Evolutionary conservation across 1,284 basidiomycete species (phyloP), one percentile per base, ranked within the genome.

Genomic region (Irpex rosettiformis): DNA sequence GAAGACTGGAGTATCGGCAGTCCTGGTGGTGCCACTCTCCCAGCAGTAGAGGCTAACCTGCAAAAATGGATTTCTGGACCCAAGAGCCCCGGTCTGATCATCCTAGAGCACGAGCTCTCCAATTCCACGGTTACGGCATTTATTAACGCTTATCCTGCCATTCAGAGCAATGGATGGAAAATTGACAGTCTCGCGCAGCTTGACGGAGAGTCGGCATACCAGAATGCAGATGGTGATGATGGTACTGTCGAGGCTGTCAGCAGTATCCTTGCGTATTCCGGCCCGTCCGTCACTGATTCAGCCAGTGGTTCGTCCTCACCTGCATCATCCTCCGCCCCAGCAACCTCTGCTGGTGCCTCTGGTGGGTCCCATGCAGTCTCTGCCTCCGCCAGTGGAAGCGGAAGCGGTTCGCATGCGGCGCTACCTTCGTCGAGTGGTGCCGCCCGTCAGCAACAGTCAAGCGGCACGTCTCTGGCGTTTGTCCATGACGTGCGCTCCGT

Each of bases 41-140:
- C 77, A 1, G 65, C 66, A 29, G 78, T 91, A 62, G 71, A 78
- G 48, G 55, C 68, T 0, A 72, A 74, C 55, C 77, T 91, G 73
- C 71, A 75, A 22, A 64, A 73, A 57, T 91, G 86, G 83, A 72
- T 88, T 40, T 72, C 78, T 43, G 82, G 85, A 48, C 76, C 87
- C 52, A 90, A 92, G 69, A 72, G 70, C 8, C 86, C 88, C 7
- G 93, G 93, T 33, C 79, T 94, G 18, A 80, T 94, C 64, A 79
- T 93, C 60, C 80, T 96, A 62, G 89, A 95, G 73, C 94, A 96
- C 73, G 94, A 95, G 72, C 74, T 89, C n/a, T 81, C 78, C 18
- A 74, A 82, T 51, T 67, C 77, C 59, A 79, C 88, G 22, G 84
- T 93, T 42, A 69, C 79, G 51, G 82, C 83, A 5, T 96, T 94